A percentile compares a stretch with the other conserved stretches of the same genome.
Evolutionary conservation across 176 grass and related monocot species (phyloP).

Genomic region (Oryza meyeriana): DNA sequence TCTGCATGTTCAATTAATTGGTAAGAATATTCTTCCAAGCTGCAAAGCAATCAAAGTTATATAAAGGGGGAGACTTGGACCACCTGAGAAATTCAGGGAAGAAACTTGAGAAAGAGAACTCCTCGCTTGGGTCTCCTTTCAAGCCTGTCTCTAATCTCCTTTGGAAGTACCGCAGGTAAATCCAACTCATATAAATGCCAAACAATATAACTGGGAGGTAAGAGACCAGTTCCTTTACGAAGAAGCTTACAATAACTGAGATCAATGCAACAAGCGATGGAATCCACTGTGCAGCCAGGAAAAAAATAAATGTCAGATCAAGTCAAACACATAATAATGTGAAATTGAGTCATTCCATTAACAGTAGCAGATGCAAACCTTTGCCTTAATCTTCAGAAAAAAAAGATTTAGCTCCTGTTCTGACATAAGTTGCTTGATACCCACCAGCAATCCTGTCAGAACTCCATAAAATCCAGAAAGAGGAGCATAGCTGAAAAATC

Average conservation of each 20-base stretch:
- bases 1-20: constrained; percentile 42
- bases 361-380: constrained; percentile 50
- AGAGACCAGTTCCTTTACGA: constrained; percentile 58
- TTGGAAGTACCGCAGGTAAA: constrained; percentile 98
- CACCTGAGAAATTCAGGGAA: constrained; percentile 94
- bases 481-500: constrained; percentile 73
- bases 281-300: constrained; percentile 52
- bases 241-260: constrained; percentile 68
- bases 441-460: constrained; percentile 87
- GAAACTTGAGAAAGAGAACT: constrained; percentile 94
- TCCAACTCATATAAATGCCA: constrained; percentile 98
- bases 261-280: constrained; percentile 71
- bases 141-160: constrained; percentile 80
- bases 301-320: constrained; percentile 30
- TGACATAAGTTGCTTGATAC: constrained; percentile 92
- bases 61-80: background rate
- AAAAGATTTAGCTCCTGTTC: constrained; percentile 83
- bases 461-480: constrained; percentile 95
- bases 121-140: constrained; percentile 93
- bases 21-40: constrained; percentile 1
- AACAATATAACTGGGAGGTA: constrained; percentile 81
- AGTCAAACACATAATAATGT: background rate
- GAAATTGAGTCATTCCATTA: constrained; percentile 11
- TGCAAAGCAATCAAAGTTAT: background rate
- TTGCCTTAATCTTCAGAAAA: constrained; percentile 80